Conservation (phyloP, 2,329 filamentous ascomycete species). For the Aspergillus hiratsukae region DNA sequence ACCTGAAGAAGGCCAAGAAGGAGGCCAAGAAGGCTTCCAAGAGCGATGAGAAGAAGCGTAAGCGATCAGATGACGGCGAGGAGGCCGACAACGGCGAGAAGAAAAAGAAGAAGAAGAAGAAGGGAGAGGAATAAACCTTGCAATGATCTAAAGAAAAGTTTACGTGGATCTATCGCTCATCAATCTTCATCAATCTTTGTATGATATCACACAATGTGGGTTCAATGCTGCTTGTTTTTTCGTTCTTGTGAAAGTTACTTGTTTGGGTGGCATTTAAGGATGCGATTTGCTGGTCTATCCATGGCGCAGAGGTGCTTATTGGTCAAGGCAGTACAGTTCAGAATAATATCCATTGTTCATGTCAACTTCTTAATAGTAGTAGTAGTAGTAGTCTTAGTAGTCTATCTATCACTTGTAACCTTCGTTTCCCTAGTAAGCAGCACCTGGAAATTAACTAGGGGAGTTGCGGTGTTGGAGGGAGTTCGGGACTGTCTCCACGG, state of each 20-base stretch:
- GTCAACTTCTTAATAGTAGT: not conserved
- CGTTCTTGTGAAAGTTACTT: constrained; percentile 25
- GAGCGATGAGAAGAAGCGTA: constrained; percentile 67
- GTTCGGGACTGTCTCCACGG: too few relatives aligned
- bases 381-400: not conserved
- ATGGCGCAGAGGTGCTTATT: constrained; percentile 29
- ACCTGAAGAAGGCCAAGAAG: constrained; percentile 68
- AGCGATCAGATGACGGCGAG: constrained; percentile 53
- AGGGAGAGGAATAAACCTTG: constrained; percentile 49
- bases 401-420: not conserved
- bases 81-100: constrained; percentile 48
- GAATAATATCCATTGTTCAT: constrained; percentile 21
- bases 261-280: constrained; percentile 33
- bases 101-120: constrained; percentile 55
- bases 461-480: too few relatives aligned
- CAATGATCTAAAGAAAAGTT: constrained; percentile 15
- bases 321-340: constrained; percentile 21
- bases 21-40: constrained; percentile 53
- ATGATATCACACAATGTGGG: constrained; percentile 40
- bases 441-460: too few relatives aligned
- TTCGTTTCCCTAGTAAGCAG: not conserved
- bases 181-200: constrained; percentile 32
- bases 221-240: constrained; percentile 22
- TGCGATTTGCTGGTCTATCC: constrained; percentile 24
- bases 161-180: constrained; percentile 21